Base-by-base conservation (phyloP, 106 monocot genomes). In the Dendrobium chrysotoxum region DNA sequence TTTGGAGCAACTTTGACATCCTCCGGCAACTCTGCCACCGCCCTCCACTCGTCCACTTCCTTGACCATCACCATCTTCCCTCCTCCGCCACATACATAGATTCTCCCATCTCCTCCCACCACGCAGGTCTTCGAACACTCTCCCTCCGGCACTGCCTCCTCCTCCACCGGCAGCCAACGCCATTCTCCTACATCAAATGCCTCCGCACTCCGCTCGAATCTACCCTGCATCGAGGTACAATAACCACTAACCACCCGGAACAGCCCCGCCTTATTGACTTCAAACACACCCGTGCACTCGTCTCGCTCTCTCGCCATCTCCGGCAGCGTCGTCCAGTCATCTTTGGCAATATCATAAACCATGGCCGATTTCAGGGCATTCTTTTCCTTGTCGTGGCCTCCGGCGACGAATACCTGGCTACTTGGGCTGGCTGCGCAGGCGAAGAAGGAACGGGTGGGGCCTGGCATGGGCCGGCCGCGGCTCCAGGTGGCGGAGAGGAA, bases 321-420 rank as follows among this genome's bases (percentile, higher is more conserved):
- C 3, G 89, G 84, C 20, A 89, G 74, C 28, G n/a, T 26, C 12
- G 64, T 38, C 87, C 89, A 92, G 68, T 45, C 44, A 77, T 89
- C 89, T 26, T 28, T 35, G 20, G 10, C 85, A 30, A 87, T 76
- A 81, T 87, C 91, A 65, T 89, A 92, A 21, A 67, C 75, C 61
- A 81, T 4, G n/a, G n/a, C 31, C 1, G 89, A 82, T n/a, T 64
- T 25, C 80, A 89, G 61, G 28, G 87, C 87, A 65, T 87, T 89
- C 80, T 89, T 89, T 57, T 80, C 80, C 66, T 89, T 86, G 76
- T 92, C 92, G 78, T 92, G 92, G 18, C 92, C 92, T 20, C 92
- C 89, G 70, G 85, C 92, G 17, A 92, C 78, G 75, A 79, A 81
- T 20, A 92, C 85, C 7, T 26, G 45, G 44, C 78, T 21, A 8